Evolutionary conservation across 371 early-diverging fungal genomes (phyloP).

Genomic region (Mucor lusitanicus): DNA sequence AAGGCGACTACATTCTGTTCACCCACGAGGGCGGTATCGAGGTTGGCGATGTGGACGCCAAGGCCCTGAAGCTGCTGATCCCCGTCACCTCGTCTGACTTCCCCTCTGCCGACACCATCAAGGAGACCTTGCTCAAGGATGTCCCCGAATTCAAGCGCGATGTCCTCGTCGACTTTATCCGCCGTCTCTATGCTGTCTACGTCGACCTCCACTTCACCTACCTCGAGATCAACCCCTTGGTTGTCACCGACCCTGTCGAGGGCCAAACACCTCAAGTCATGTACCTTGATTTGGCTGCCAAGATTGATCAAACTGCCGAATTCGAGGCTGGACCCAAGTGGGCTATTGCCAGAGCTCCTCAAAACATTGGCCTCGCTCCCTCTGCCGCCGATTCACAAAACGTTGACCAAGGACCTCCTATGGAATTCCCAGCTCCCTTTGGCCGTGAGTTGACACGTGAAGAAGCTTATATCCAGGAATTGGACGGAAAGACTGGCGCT

Average conservation of each 20-base stretch:
- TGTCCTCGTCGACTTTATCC: conserved; percentile 87
- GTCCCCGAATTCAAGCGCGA: conserved; percentile 77
- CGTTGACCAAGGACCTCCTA: conserved; percentile 80
- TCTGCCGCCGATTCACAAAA: conserved; percentile 40
- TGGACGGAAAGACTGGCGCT: conserved; percentile 98
- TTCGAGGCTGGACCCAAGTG: conserved; percentile 94
- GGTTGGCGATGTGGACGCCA: conserved; percentile 98
- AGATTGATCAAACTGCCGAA: conserved; percentile 97
- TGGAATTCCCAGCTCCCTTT: conserved; percentile 98
- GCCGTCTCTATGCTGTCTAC: conserved; percentile 92
- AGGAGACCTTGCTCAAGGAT: conserved; percentile 62
- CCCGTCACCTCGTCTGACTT: conserved; percentile 58
- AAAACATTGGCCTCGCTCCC: conserved; percentile 53
- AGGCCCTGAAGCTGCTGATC: conserved; percentile 85
- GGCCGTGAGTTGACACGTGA: conserved; percentile 95
- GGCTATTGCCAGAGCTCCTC: conserved; percentile 77
- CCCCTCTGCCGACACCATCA: conserved; percentile 69
- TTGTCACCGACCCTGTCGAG: conserved; percentile 78
- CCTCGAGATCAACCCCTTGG: conserved; percentile 98
- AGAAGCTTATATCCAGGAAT: conserved; percentile 96
- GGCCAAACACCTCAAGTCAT: conserved; percentile 71
- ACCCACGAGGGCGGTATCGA: conserved; percentile 98
- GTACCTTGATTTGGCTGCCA: conserved; percentile 96
- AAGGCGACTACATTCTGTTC: conserved; percentile 95
- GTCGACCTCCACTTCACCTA: conserved; percentile 96